Evolutionary conservation across 176 grass and related monocot species (phyloP), one percentile per base, ranked within the genome.

Genomic region (Puya raimondii): DNA sequence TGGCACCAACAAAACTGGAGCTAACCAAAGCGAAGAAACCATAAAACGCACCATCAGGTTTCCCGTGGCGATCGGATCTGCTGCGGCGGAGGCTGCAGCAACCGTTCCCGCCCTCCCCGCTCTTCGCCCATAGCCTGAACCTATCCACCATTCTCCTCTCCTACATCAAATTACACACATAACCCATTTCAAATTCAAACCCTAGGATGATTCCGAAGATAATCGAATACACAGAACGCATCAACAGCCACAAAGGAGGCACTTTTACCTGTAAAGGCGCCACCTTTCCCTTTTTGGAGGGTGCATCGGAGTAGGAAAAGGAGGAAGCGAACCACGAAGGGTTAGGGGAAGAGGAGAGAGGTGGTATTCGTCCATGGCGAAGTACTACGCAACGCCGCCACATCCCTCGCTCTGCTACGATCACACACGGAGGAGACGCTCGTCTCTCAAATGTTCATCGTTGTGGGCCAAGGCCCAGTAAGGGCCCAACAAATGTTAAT

Each of bases 91-190:
- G 14, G 75, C 88, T 91, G 66, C 65, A 70, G 51, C 84, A 91
- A 13, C 81, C 88, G 51, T 81, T 81, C 53, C 88, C 88, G 22
- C 84, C 88, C 15, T 91, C 88, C 3, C 81, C 88, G 48, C 88
- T 84, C 72, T 84, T 91, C 58, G 88, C 87, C 80, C 76, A 68
- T 29, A 96, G 16, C 18, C 76, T 73, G 47, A 90, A 85, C 57
- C 76, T 85, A 53, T 90, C 91, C 66, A 90, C 76, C 91, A 95
- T 90, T 53, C 67, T 83, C 75, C 76, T 70, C 23, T 86, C 76
- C 91, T 95, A 63, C 65, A 48, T 17, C 11, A 71, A 26, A 54
- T 47, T 3, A 12, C 52, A 22, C 3, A 12, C 11, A 70, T 53
- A 52, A 56, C 5, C 6, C 12, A 42, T 1, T 10, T 9, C 13